Evolutionary conservation across 2,329 filamentous ascomycete species (phyloP), one percentile per base, ranked within the genome.

Genomic region (Penicillium janthinellum): DNA sequence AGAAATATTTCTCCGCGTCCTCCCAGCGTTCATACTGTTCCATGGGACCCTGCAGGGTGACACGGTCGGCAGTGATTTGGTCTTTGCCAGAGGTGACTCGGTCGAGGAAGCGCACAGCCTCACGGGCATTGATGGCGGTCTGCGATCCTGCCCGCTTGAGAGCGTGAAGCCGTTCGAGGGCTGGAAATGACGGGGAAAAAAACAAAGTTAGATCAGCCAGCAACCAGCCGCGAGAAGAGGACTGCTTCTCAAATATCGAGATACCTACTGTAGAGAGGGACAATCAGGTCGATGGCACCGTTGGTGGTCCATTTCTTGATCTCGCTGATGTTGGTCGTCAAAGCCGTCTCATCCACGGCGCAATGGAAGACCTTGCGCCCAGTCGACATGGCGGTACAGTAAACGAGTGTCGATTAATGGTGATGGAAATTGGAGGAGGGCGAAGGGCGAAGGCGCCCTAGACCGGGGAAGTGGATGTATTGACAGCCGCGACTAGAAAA

Each of bases 281-380:
- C 79, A 56, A 82, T 77, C 41, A 84, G 76, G 61, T 77, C 80
- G 55, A 83, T 78, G 39, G 77, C 75, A 35, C 81, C 80, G 57
- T 81, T 78, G 28, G 78, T 75, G 52, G 81, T 79, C 79, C 81
- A 83, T 70, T 76, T 77, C 70, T 83, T 83, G 61, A 84, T 80
- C 67, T 83, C 81, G 58, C 78, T 79, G 63, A 84, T 81, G 61
- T 81, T 82, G 54, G 80, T 79, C 49, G 79, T 81, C 57, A 84
- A 70, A 50, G 80, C 80, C 53, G 81, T 83, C 65, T 82, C 81
- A 68, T 84, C 82, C 63, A 82, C 79, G 62, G 83, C 79, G 73
- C 81, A 83, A 70, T 81, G 78, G 64, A 82, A 80, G 64, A 79
- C 74, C 68, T 80, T 81, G 65, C 76, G 76, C 66, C 70, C 75